These are phyloP conservation scores for Marasmius fiardii DNA, from an alignment of 1,284 basidiomycete species.

Conservation along the genomic window DNA sequence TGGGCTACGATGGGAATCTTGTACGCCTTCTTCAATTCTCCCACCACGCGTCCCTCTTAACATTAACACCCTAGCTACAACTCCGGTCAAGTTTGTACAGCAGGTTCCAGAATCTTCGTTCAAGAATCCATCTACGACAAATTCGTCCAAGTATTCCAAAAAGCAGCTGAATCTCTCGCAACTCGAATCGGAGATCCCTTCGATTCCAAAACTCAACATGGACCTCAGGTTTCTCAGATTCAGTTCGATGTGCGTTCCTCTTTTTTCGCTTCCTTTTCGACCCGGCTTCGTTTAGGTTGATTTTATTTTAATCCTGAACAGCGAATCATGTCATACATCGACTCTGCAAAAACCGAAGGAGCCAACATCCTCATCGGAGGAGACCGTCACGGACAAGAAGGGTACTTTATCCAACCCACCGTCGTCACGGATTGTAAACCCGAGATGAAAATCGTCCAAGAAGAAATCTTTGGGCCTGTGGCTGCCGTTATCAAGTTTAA, in stretches of 20 bases:
- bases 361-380: constrained; percentile 82
- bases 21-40: constrained; percentile 29
- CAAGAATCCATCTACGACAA: constrained; percentile 79
- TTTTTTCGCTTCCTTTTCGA: background rate
- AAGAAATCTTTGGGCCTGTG: constrained; percentile 92
- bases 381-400: constrained; percentile 66
- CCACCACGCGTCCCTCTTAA: background rate
- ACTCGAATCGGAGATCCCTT: constrained; percentile 78
- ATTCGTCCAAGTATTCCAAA: constrained; percentile 58
- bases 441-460: constrained; percentile 82
- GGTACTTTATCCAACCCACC: constrained; percentile 76
- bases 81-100: constrained; percentile 67
- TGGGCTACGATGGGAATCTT: constrained; percentile 83
- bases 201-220: constrained; percentile 65
- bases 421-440: constrained; percentile 78
- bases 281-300: no score
- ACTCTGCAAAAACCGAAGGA: constrained; percentile 80
- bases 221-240: constrained; percentile 55
- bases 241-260: background rate
- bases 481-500: constrained; percentile 71
- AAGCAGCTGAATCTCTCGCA: constrained; percentile 46
- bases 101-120: constrained; percentile 85
- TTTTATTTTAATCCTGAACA: no score
- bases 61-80: constrained; percentile 1
- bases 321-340: constrained; percentile 84